These are phyloP conservation scores for Keithomyces neogunnii DNA, from an alignment of 2,329 filamentous ascomycete species.

Conservation along the genomic window DNA sequence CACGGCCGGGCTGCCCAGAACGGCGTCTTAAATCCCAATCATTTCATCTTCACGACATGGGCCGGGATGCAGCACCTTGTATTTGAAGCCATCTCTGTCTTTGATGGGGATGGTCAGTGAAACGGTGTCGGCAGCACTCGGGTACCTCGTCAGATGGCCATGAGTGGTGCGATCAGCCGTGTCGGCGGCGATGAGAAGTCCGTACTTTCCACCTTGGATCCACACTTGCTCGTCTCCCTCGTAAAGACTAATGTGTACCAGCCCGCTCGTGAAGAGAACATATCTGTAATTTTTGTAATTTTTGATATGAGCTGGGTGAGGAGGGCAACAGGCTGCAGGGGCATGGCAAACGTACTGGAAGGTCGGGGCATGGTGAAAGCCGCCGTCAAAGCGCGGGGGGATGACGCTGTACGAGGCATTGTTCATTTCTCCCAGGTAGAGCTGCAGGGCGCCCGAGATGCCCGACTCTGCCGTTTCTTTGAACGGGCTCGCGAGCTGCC, in stretches of 20 bases:
- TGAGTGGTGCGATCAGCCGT: conserved; percentile 27
- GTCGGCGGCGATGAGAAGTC: conserved; percentile 33
- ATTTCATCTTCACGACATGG: conserved; percentile 2
- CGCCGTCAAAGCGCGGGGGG: conserved; percentile 28
- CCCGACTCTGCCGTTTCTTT: conserved; percentile 21
- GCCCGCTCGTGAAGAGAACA: conserved; percentile 28
- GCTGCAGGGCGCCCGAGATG: conserved; percentile 18
- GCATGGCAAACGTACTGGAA: conserved; percentile 25
- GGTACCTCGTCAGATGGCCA: conserved; percentile 34
- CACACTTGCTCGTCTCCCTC: conserved; percentile 26
- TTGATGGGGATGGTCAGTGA: conserved; percentile 15
- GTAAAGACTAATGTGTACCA: conserved; percentile 31
- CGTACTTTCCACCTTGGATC: conserved; percentile 30
- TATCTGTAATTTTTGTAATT: conserved; percentile 13
- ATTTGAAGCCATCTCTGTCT: conserved; percentile 3
- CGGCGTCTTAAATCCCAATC: background rate
- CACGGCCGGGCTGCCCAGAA: background rate
- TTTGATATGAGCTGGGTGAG: too few relatives aligned
- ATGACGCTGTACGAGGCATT: conserved; percentile 28
- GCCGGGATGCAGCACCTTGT: conserved; percentile 7
- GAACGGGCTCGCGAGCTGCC: conserved; percentile 24
- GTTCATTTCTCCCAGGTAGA: conserved; percentile 22
- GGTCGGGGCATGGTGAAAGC: conserved; percentile 31
- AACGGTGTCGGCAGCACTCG: conserved; percentile 26
- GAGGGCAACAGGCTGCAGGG: background rate